Evolutionary conservation across 352 stramenopile species (phyloP).

Genomic region (Phytophthora tentaculata): DNA sequence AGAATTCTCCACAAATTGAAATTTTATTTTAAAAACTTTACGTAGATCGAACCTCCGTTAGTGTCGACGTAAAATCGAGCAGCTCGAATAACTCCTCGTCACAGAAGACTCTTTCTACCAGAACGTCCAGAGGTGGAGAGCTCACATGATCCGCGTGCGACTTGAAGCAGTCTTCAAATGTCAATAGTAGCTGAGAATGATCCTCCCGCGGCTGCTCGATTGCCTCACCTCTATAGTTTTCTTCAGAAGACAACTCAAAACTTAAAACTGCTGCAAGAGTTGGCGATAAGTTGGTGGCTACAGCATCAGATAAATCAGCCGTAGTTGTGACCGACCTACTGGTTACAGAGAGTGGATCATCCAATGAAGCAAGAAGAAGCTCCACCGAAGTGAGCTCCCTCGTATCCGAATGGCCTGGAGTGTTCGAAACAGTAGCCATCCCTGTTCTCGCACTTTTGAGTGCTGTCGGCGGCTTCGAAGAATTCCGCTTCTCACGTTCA

Average conservation of each 20-base stretch:
- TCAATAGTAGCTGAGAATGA: neutral
- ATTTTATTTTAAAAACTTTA: too few relatives aligned
- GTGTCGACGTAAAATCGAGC: conserved; percentile 2
- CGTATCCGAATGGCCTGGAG: neutral
- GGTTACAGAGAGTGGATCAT: neutral
- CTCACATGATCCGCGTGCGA: too few relatives aligned
- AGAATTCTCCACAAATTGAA: too few relatives aligned
- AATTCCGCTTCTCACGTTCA: conserved; percentile 5
- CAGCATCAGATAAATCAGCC: neutral
- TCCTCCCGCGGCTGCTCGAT: neutral
- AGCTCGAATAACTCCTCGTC: conserved; percentile 14
- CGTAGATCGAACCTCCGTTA: neutral
- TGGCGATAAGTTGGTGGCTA: neutral
- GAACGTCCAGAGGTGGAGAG: conserved; percentile 7
- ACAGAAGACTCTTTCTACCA: conserved; percentile 5
- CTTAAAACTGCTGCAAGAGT: conserved; percentile 5
- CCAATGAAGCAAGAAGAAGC: conserved; percentile 15
- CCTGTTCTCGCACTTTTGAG: conserved; percentile 6
- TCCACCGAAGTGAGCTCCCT: conserved; percentile 3
- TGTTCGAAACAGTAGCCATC: neutral
- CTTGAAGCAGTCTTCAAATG: neutral
- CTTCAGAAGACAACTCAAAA: neutral
- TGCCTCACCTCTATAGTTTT: too few relatives aligned
- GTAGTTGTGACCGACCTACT: neutral
- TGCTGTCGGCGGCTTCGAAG: neutral